Percentiles rank a stretch among this genome's conserved stretches.
These are phyloP conservation scores for Sclerotiophoma versabilis DNA, from an alignment of 2,329 filamentous ascomycete species.

Conservation along the genomic window DNA sequence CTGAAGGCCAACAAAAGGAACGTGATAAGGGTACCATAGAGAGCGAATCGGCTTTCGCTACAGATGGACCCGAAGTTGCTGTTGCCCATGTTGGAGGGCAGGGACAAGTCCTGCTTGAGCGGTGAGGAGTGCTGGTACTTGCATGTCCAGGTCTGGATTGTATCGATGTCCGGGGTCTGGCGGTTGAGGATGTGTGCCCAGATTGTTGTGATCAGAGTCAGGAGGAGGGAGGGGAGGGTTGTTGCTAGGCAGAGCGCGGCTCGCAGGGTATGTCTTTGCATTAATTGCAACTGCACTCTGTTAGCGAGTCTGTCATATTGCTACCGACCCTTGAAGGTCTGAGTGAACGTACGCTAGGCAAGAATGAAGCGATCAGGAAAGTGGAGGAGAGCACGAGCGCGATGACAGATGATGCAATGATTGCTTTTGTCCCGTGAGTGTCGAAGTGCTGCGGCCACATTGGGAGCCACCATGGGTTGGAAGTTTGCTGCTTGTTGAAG, in stretches of 20 bases:
- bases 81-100: constrained; percentile 44
- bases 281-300: constrained; percentile 39
- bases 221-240: constrained; percentile 46
- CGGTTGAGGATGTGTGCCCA: constrained; percentile 50
- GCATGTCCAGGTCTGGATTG: constrained; percentile 52
- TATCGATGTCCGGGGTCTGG: constrained; percentile 43
- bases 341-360: constrained; percentile 41
- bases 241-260: constrained; percentile 48
- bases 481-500: constrained; percentile 52
- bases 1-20: constrained; percentile 49
- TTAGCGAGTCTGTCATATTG: constrained; percentile 9
- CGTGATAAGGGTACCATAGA: constrained; percentile 52
- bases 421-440: constrained; percentile 50
- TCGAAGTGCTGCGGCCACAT: constrained; percentile 59
- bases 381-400: constrained; percentile 50
- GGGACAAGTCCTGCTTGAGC: constrained; percentile 29
- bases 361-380: constrained; percentile 43
- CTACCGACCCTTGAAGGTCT: no score
- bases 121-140: constrained; percentile 43
- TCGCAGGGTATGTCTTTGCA: constrained; percentile 47
- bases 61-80: constrained; percentile 50
- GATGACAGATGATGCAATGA: constrained; percentile 50
- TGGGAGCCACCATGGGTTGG: constrained; percentile 57
- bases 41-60: constrained; percentile 54
- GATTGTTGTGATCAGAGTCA: constrained; percentile 52